Conservation (phyloP, 2,329 filamentous ascomycete species). For the Aspergillus piperis region DNA sequence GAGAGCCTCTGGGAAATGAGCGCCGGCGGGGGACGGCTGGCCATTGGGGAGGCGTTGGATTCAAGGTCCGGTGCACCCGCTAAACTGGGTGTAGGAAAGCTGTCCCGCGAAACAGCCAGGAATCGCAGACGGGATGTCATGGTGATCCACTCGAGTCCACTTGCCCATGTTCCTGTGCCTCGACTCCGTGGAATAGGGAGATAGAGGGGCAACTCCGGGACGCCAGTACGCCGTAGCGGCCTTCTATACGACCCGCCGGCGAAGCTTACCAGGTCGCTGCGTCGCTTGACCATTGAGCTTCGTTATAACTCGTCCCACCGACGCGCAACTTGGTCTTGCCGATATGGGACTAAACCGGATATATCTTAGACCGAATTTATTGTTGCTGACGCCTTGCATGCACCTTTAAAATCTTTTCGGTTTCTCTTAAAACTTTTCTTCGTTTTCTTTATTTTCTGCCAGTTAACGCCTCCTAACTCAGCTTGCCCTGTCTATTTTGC, state of each 20-base stretch:
- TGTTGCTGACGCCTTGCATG: not conserved
- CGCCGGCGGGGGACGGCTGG: not conserved
- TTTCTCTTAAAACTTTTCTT: not conserved
- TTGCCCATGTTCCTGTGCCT: not conserved
- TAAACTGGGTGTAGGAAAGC: slow-evolving; percentile 1
- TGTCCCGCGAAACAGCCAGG: not conserved
- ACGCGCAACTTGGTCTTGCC: not conserved
- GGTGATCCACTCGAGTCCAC: not conserved
- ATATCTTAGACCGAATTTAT: not conserved
- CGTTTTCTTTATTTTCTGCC: too few relatives aligned
- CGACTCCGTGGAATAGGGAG: not conserved
- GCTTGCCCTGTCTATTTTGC: not conserved
- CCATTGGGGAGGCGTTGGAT: not conserved
- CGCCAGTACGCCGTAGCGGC: not conserved
- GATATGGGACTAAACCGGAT: not conserved
- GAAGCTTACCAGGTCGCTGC: not conserved
- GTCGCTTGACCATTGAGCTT: not conserved
- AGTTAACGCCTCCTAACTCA: not conserved
- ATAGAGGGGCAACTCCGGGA: not conserved
- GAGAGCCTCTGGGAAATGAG: not conserved
- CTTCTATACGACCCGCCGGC: not conserved
- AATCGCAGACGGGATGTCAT: not conserved
- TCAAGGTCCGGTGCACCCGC: not conserved
- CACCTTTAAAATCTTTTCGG: not conserved
- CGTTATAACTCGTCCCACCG: not conserved